A percentile compares a stretch with the other conserved stretches of the same genome.
phyloP scores from a whole-genome alignment of 495 filamentous ascomycete species.

The Annulohypoxylon stygium region DNA sequence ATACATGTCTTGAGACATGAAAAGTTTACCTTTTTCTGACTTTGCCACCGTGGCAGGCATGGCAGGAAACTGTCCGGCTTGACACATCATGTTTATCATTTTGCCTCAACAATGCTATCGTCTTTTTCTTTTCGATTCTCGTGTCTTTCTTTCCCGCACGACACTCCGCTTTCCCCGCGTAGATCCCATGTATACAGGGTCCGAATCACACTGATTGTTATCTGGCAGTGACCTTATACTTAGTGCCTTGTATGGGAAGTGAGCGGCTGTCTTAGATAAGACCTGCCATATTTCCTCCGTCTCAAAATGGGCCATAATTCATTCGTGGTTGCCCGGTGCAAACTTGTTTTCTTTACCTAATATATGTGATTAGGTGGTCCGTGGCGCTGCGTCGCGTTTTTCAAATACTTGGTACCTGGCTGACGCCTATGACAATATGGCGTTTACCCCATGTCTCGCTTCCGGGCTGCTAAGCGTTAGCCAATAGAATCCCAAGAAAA shows the following conservation, averaged over 20 bases:
- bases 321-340: not conserved
- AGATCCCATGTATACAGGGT: slow-evolving; percentile 21
- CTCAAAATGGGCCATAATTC: not conserved
- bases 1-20: slow-evolving; percentile 26
- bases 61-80: not conserved
- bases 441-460: slow-evolving; percentile 15
- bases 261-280: slow-evolving; percentile 26
- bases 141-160: slow-evolving; percentile 10
- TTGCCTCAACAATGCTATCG: not conserved
- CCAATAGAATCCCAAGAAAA: not conserved
- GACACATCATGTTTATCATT: not conserved
- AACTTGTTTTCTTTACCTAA: not conserved
- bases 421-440: not conserved
- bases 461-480: not conserved
- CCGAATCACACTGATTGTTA: not conserved
- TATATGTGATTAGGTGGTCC: not conserved
- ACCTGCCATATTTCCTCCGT: slow-evolving; percentile 1
- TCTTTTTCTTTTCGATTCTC: not conserved
- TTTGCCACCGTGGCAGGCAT: slow-evolving; percentile 24
- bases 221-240: not conserved
- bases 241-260: not conserved
- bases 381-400: slow-evolving; percentile 11
- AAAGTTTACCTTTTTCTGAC: slow-evolving; percentile 1
- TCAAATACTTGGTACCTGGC: not conserved
- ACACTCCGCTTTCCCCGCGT: slow-evolving; percentile 21